These are phyloP conservation scores for Hemileccinum impolitum DNA, from an alignment of 768 basidiomycete species.

Conservation along the genomic window DNA sequence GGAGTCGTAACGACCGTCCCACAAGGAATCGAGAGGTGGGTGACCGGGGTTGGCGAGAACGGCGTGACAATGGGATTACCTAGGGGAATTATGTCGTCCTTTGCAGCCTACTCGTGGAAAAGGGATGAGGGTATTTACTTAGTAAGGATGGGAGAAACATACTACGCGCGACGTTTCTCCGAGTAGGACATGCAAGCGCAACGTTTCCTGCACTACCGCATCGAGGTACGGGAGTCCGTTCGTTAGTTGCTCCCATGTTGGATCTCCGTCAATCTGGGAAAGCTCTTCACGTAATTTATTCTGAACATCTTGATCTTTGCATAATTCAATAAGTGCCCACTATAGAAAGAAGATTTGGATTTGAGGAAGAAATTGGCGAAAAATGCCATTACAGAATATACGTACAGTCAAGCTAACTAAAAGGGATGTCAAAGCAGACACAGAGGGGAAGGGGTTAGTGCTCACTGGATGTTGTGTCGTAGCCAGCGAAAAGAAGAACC, in stretches of 20 bases:
- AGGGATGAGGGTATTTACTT: not conserved
- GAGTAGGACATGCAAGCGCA: conserved; percentile 42
- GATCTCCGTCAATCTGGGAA: conserved; percentile 40
- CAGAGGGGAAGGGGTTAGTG: not conserved
- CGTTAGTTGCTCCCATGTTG: conserved; percentile 51
- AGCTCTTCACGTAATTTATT: conserved; percentile 48
- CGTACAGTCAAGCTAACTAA: conserved; percentile 27
- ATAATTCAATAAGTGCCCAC: conserved; percentile 58
- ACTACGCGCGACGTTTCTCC: conserved; percentile 17
- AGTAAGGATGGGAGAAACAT: not conserved
- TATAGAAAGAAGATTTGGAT: not conserved
- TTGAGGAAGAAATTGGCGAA: not conserved
- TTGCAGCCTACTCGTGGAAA: conserved; percentile 35
- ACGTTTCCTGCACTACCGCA: conserved; percentile 43
- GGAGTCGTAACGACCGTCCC: conserved; percentile 46
- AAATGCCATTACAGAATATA: not conserved
- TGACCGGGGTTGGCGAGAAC: conserved; percentile 34
- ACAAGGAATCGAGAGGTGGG: conserved; percentile 41
- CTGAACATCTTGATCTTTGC: conserved; percentile 42
- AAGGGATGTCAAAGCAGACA: not conserved
- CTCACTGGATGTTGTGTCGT: conserved; percentile 41
- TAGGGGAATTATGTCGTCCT: conserved; percentile 60
- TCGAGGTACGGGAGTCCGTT: conserved; percentile 53
- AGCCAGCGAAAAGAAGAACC: conserved; percentile 38
- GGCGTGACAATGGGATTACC: conserved; percentile 39